phyloP scores from a whole-genome alignment of 257 asterid species.

The Echites panduratus region DNA sequence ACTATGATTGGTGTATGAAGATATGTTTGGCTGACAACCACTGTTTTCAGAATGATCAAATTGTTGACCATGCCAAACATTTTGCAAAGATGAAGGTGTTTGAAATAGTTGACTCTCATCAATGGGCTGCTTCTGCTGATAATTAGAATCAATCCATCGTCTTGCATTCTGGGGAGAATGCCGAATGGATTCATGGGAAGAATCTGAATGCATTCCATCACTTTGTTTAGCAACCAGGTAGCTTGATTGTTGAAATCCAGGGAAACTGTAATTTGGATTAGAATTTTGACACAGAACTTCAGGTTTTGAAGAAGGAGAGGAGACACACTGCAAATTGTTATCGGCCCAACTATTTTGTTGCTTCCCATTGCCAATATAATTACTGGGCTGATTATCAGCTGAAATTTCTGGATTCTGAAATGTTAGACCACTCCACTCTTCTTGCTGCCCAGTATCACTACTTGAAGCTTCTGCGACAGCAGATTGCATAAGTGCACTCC shows the following conservation, averaged over 20 bases:
- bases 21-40: slow-evolving; percentile 20
- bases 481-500: slow-evolving; percentile 96
- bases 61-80: slow-evolving; percentile 28
- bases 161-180: slow-evolving; percentile 26
- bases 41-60: slow-evolving; percentile 22
- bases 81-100: slow-evolving; percentile 26
- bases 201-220: slow-evolving; percentile 41
- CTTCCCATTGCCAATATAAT: slow-evolving; percentile 34
- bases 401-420: slow-evolving; percentile 64
- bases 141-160: slow-evolving; percentile 32
- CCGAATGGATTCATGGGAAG: slow-evolving; percentile 32
- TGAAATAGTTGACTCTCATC: slow-evolving; percentile 37
- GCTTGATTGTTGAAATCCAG: slow-evolving; percentile 35
- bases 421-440: slow-evolving; percentile 82
- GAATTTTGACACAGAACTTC: slow-evolving; percentile 27
- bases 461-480: slow-evolving; percentile 80
- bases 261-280: slow-evolving; percentile 29
- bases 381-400: slow-evolving; percentile 39
- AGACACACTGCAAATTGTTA: slow-evolving; percentile 38
- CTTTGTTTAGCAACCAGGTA: slow-evolving; percentile 31
- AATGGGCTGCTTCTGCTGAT: slow-evolving; percentile 33
- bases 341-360: slow-evolving; percentile 52
- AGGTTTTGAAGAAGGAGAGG: slow-evolving; percentile 51
- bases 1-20: slow-evolving; percentile 17
- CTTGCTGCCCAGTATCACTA: slow-evolving; percentile 64